Conservation (phyloP, 2,329 filamentous ascomycete genomes). For the Aspergillus luchuensis region DNA sequence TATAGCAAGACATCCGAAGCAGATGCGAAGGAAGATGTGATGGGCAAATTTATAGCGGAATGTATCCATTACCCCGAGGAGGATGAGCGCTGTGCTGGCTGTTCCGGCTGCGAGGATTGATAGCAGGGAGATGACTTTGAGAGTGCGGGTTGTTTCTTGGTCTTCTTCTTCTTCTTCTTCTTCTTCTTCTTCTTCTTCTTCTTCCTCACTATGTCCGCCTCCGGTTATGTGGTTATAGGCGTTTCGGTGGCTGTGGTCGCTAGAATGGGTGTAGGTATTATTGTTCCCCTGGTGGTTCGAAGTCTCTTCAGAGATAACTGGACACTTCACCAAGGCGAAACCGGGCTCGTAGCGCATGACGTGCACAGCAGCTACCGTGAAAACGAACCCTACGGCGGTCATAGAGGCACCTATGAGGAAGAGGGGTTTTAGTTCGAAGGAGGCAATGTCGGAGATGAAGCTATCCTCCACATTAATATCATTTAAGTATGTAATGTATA, state of each 20-base stretch:
- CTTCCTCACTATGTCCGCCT: slow-evolving; percentile 5
- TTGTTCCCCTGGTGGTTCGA: background rate
- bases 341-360: slow-evolving; percentile 27
- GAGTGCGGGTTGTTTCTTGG: slow-evolving; percentile 17
- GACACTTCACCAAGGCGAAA: slow-evolving; percentile 18
- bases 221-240: background rate
- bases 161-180: slow-evolving; percentile 17
- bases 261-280: no score
- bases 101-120: slow-evolving; percentile 21
- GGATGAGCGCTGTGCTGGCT: slow-evolving; percentile 20
- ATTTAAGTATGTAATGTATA: background rate
- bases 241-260: background rate
- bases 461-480: slow-evolving; percentile 4
- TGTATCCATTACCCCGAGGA: slow-evolving; percentile 26
- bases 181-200: slow-evolving; percentile 16
- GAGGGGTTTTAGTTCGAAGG: slow-evolving; percentile 26
- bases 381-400: slow-evolving; percentile 23
- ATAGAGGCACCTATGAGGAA: slow-evolving; percentile 25
- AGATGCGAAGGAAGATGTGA: slow-evolving; percentile 22
- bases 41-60: slow-evolving; percentile 24
- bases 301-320: background rate
- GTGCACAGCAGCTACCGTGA: slow-evolving; percentile 24
- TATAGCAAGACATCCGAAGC: slow-evolving; percentile 24
- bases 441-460: slow-evolving; percentile 28
- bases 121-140: slow-evolving; percentile 23